Evolutionary conservation across 208 protist genomes (phyloP), one percentile per base, ranked within the genome.

Genomic region (Perkinsela sp.): DNA sequence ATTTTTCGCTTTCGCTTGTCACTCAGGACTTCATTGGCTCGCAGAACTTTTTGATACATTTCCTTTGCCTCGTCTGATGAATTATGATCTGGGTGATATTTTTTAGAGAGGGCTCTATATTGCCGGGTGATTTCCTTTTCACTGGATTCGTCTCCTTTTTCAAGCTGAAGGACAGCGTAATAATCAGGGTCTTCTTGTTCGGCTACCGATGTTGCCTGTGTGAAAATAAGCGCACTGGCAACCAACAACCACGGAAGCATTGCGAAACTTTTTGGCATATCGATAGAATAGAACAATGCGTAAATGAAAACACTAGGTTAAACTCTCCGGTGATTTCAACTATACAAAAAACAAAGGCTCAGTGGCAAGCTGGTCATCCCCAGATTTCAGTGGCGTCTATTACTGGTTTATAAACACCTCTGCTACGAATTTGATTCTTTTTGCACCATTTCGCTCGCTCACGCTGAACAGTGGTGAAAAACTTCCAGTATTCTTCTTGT

Each of bases 381-480:
- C 87, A 92, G 48, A 90, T 73, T 75, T 92, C 87, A 6, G 87
- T 83, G 0, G 87, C 87, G 68, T 92, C 87, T 1, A 92, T 84
- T 15, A 84, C 87, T 48, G 87, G 87, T 0, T 83, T 83, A 68
- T 92, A 92, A 28, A 89, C 84, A 65, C 87, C 87, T 40, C 87
- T 77, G 75, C 84, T 90, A 48, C 84, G 82, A 31, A 92, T 80
- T 6, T 80, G 84, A 31, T 90, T 82, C 72, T 92, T 83, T 30
- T 82, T 80, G 71, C 87, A 92, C 85, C 87, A 92, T 2, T 81
- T 76, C 0, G 84, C 87, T 68, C 87, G 81, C 69, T 90, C 87
- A 31, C 87, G 87, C 74, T 92, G 87, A 40, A 92, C 77, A 67
- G 89, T 90, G 77, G 80, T 90, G 75, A 90, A 92, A 83, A 84